Conservation (phyloP, 768 basidiomycete species). For the Scleroderma citrinum region DNA sequence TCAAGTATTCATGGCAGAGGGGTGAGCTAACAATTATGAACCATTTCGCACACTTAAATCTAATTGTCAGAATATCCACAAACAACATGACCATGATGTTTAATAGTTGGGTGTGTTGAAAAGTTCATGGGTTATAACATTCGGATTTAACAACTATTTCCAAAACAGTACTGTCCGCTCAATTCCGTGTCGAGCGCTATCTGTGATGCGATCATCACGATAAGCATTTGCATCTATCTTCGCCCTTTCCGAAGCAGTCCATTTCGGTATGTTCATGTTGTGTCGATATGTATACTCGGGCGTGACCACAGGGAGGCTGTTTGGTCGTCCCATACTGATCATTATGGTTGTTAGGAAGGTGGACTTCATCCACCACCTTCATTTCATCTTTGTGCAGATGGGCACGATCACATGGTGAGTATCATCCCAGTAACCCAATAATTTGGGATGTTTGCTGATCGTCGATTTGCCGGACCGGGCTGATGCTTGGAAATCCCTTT, state of each 20-base stretch:
- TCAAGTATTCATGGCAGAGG: not conserved
- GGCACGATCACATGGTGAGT: slow-evolving; percentile 16
- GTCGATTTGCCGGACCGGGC: too few species aligned
- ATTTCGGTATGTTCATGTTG: slow-evolving; percentile 6
- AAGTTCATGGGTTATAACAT: not conserved
- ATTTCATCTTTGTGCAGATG: slow-evolving; percentile 13
- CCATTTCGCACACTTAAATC: not conserved
- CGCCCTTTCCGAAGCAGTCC: slow-evolving; percentile 6
- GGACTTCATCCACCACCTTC: slow-evolving; percentile 10
- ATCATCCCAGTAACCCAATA: too few species aligned
- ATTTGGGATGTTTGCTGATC: too few species aligned
- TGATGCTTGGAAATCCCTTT: too few species aligned
- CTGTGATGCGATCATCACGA: slow-evolving; percentile 18
- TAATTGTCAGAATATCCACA: not conserved
- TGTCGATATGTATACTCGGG: not conserved
- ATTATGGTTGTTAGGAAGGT: not conserved
- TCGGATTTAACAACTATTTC: too few species aligned
- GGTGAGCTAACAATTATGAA: not conserved
- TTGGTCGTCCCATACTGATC: too few species aligned
- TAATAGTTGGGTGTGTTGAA: not conserved
- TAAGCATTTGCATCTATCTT: slow-evolving; percentile 11
- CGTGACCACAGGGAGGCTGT: too few species aligned
- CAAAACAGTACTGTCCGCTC: slow-evolving; percentile 6
- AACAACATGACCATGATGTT: not conserved
- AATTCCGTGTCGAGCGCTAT: slow-evolving; percentile 12